Conservation (phyloP, 805 yeast species). For the Middelhovenomyces tepae region DNA sequence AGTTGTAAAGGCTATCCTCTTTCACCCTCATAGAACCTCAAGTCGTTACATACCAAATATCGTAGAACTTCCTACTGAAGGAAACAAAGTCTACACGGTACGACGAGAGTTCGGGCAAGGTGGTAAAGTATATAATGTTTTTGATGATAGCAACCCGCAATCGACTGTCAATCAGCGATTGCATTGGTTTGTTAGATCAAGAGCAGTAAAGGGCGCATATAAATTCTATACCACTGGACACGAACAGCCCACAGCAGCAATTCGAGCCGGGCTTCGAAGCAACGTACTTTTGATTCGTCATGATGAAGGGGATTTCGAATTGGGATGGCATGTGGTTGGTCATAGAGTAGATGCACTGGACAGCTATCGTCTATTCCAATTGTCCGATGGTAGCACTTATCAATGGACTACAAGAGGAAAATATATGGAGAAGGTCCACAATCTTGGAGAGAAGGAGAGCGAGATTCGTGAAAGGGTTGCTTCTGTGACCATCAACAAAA, state of each 20-base stretch:
- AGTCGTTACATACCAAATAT: constrained; percentile 49
- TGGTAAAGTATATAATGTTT: constrained; percentile 48
- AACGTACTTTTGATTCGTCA: constrained; percentile 48
- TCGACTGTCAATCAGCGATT: constrained; percentile 29
- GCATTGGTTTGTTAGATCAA: constrained; percentile 50
- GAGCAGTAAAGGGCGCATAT: constrained; percentile 60
- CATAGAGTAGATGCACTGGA: constrained; percentile 56
- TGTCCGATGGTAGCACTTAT: constrained; percentile 51
- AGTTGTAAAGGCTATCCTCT: constrained; percentile 43
- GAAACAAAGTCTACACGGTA: constrained; percentile 36
- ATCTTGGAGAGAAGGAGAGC: constrained; percentile 54
- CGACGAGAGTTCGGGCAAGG: constrained; percentile 55
- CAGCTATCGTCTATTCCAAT: constrained; percentile 49
- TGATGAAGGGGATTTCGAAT: constrained; percentile 39
- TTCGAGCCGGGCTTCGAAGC: constrained; percentile 54
- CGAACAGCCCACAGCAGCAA: constrained; percentile 49
- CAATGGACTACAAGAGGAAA: constrained; percentile 60
- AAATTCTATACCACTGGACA: constrained; percentile 46
- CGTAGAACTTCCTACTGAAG: constrained; percentile 34
- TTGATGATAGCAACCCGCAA: constrained; percentile 32
- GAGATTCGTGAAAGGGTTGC: constrained; percentile 61
- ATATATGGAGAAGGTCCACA: constrained; percentile 47
- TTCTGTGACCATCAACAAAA: constrained; percentile 44
- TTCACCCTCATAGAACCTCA: constrained; percentile 47
- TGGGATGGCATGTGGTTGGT: constrained; percentile 55